These are phyloP conservation scores for Chrysosphaeria jannelii DNA, from an alignment of 2,329 filamentous ascomycete species.

Conservation along the genomic window DNA sequence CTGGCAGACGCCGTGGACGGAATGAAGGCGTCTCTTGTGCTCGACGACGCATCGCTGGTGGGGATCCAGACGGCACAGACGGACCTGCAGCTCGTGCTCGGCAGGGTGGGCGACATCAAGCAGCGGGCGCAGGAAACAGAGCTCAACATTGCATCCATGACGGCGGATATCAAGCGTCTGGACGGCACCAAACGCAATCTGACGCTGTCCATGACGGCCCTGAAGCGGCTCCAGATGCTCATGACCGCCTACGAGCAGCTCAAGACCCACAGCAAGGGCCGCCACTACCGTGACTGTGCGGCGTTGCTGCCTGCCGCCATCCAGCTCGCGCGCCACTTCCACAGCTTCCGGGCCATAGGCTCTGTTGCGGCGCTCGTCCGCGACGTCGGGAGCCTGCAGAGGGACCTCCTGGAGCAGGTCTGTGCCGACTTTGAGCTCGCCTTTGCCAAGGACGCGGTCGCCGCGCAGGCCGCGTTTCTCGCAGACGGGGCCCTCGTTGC, in stretches of 20 bases:
- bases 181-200: constrained; percentile 93
- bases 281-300: constrained; percentile 86
- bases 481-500: constrained; percentile 77
- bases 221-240: constrained; percentile 93
- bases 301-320: constrained; percentile 82
- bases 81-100: constrained; percentile 70
- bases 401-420: constrained; percentile 84
- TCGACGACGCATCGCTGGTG: constrained; percentile 69
- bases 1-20: constrained; percentile 48
- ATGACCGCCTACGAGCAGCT: constrained; percentile 98
- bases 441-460: constrained; percentile 68
- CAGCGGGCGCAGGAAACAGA: constrained; percentile 76
- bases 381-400: constrained; percentile 77
- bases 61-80: constrained; percentile 76
- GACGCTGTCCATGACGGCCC: constrained; percentile 85
- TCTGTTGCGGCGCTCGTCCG: constrained; percentile 84
- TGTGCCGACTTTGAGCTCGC: constrained; percentile 95
- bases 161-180: constrained; percentile 87
- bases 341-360: constrained; percentile 89
- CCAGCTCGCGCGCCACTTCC: constrained; percentile 95
- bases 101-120: constrained; percentile 80
- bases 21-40: constrained; percentile 48
- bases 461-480: constrained; percentile 35
- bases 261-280: constrained; percentile 46
- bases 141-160: constrained; percentile 93